phyloP scores from a whole-genome alignment of 495 filamentous ascomycete species.

The Aspergillus panamensis region DNA sequence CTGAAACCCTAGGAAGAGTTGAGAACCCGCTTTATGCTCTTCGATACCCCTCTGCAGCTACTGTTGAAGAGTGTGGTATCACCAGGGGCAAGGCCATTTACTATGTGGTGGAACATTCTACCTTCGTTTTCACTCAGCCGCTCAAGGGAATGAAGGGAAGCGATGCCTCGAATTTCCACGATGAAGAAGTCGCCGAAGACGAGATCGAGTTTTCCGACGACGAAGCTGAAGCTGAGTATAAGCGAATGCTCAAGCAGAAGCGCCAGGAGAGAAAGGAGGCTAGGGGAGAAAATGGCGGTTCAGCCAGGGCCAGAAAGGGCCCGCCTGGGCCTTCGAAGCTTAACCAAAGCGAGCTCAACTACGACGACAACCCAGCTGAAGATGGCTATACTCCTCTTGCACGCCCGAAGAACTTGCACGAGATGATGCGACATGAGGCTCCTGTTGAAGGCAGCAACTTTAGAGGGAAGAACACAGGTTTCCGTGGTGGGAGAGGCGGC shows the following conservation, averaged over 20 bases:
- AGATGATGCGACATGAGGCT: conserved; percentile 48
- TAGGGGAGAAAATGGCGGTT: conserved; percentile 32
- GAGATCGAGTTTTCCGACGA: conserved; percentile 96
- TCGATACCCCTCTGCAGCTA: conserved; percentile 59
- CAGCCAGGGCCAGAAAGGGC: conserved; percentile 33
- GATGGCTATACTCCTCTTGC: conserved; percentile 64
- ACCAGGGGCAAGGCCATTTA: conserved; percentile 62
- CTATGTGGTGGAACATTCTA: conserved; percentile 71
- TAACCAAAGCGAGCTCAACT: conserved; percentile 49
- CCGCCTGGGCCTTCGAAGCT: conserved; percentile 38
- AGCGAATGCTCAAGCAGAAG: conserved; percentile 62
- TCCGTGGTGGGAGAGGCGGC: conserved; percentile 41
- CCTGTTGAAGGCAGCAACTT: conserved; percentile 45
- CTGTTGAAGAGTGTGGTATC: conserved; percentile 64
- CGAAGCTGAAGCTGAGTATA: conserved; percentile 84
- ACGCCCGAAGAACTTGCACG: conserved; percentile 57
- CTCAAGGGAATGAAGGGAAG: conserved; percentile 75
- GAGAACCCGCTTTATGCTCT: conserved; percentile 79
- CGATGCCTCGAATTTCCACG: conserved; percentile 89
- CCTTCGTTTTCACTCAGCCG: conserved; percentile 77
- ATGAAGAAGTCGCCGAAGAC: conserved; percentile 82
- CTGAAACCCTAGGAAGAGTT: conserved; percentile 79
- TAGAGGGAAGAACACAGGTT: conserved; percentile 24
- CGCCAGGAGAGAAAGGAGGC: conserved; percentile 47
- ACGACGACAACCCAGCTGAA: conserved; percentile 50